These are phyloP conservation scores for Neospora caninum DNA, from an alignment of 169 alveolate genomes.

Conservation along the genomic window DNA sequence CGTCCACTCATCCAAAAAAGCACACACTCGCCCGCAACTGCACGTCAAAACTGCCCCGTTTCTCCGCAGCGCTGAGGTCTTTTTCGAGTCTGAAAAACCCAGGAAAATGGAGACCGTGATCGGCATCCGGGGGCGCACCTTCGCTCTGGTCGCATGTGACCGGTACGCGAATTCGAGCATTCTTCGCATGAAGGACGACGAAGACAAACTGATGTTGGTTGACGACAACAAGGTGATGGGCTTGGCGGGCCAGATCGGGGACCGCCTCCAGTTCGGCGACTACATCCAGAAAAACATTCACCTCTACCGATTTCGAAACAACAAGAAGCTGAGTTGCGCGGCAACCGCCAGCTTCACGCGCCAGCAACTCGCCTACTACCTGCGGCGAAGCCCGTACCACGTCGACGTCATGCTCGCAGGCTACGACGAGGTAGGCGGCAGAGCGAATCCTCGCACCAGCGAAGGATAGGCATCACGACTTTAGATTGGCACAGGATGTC, in stretches of 20 bases:
- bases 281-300: constrained; percentile 48
- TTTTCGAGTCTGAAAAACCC: background rate
- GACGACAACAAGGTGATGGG: constrained; percentile 49
- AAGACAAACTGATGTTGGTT: constrained; percentile 22
- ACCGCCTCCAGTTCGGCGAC: constrained; percentile 26
- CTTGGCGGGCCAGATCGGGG: constrained; percentile 18
- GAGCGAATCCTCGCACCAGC: background rate
- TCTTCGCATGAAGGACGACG: constrained; percentile 16
- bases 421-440: constrained; percentile 30
- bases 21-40: too few relatives aligned
- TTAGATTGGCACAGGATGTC: background rate
- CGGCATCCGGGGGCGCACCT: constrained; percentile 8
- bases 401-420: constrained; percentile 51
- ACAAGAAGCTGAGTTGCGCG: constrained; percentile 35
- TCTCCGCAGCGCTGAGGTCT: too few relatives aligned
- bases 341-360: constrained; percentile 12
- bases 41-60: too few relatives aligned
- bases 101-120: constrained; percentile 39
- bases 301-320: constrained; percentile 33
- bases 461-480: background rate
- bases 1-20: too few relatives aligned
- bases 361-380: constrained; percentile 39
- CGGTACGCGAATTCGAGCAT: constrained; percentile 3
- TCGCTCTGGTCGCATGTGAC: constrained; percentile 51
- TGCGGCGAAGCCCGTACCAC: constrained; percentile 40